A percentile compares a stretch with the other conserved stretches of the same genome.
These are phyloP conservation scores for Nicotiana attenuata DNA, from an alignment of 257 asterid species.

Conservation along the genomic window DNA sequence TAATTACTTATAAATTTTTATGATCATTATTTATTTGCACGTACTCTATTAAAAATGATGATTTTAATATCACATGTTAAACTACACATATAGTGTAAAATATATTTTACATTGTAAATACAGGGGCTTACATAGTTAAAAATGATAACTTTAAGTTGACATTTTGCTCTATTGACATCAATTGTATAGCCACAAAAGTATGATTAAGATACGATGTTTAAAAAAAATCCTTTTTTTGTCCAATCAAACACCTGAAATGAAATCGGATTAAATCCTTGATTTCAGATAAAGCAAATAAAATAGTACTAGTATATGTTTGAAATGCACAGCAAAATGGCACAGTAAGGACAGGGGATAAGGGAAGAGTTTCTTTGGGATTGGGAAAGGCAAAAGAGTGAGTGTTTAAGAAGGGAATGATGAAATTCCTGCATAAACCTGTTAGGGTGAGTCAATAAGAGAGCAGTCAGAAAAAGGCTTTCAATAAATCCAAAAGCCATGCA, in stretches of 20 bases:
- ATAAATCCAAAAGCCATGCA: not conserved
- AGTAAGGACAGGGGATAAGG: not conserved
- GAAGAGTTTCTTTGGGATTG: conserved; percentile 11
- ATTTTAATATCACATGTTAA: not conserved
- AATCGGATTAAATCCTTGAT: too few relatives aligned
- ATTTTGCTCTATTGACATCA: too few relatives aligned
- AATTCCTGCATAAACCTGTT: conserved; percentile 24
- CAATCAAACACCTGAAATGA: too few relatives aligned
- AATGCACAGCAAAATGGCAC: too few relatives aligned
- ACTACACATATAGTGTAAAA: not conserved
- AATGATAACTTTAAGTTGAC: too few relatives aligned
- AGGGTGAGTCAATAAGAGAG: not conserved
- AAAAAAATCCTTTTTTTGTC: too few relatives aligned
- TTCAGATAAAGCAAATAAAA: not conserved
- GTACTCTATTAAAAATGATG: too few relatives aligned
- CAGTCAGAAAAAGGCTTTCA: not conserved
- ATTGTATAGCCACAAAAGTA: too few relatives aligned
- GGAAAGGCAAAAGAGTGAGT: not conserved
- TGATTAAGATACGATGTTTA: too few relatives aligned
- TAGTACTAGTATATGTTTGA: not conserved
- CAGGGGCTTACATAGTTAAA: too few relatives aligned
- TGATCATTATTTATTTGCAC: too few relatives aligned
- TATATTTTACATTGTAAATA: not conserved
- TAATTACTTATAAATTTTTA: too few relatives aligned
- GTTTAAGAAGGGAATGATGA: conserved; percentile 24